Percentiles rank a stretch among this genome's conserved stretches.
Conservation (phyloP, 208 protist species). For the Acanthamoeba castellanii region DNA sequence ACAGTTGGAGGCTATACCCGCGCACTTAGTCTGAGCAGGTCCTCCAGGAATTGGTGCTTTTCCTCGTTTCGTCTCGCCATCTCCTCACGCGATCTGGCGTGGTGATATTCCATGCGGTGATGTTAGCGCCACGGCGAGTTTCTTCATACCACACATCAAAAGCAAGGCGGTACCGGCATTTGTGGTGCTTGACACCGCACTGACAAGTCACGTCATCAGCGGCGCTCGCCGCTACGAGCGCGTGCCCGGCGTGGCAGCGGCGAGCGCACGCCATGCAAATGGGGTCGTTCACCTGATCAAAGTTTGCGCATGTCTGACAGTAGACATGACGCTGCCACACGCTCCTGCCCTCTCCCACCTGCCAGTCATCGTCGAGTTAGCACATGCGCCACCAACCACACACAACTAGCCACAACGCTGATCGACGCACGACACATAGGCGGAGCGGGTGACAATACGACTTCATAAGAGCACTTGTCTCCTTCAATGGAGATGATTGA, state of each 20-base stretch:
- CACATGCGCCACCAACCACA: too few relatives aligned
- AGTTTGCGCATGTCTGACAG: conserved; percentile 1
- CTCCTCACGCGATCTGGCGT: neutral
- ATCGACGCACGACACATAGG: too few relatives aligned
- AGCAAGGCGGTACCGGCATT: neutral
- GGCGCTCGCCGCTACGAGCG: neutral
- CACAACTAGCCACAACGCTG: too few relatives aligned
- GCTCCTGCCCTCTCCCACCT: neutral
- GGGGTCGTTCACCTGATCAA: neutral
- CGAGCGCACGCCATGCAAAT: neutral
- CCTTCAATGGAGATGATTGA: too few relatives aligned
- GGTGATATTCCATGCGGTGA: neutral
- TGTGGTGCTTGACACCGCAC: conserved; percentile 11
- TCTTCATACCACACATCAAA: neutral
- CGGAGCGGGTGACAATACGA: too few relatives aligned
- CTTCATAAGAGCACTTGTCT: too few relatives aligned
- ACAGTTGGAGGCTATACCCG: neutral
- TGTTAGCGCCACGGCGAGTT: neutral
- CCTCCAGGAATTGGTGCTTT: neutral
- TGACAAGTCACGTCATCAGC: neutral
- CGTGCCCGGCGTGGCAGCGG: neutral
- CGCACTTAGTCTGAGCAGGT: neutral
- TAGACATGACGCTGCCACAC: conserved; percentile 1
- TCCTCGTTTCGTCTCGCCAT: neutral
- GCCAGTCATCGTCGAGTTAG: neutral